A percentile compares a stretch with the other conserved stretches of the same genome.
phyloP scores from a whole-genome alignment of 2,329 filamentous ascomycete genomes.

The Diaporthe ampelina region DNA sequence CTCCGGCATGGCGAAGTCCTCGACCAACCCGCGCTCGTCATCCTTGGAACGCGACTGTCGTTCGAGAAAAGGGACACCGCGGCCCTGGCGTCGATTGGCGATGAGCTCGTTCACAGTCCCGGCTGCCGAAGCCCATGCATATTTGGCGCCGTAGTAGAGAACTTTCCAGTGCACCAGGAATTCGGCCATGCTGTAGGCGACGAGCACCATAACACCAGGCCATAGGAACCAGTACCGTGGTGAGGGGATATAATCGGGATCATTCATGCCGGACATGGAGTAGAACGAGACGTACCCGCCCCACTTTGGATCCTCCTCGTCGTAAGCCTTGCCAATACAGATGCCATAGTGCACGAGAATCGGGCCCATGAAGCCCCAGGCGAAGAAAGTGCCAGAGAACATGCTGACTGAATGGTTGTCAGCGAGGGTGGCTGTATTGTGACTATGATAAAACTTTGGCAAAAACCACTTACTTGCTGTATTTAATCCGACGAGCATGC shows the following conservation, averaged over 20 bases:
- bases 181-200: constrained; percentile 56
- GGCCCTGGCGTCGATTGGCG: constrained; percentile 43
- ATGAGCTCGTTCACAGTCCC: constrained; percentile 56
- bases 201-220: constrained; percentile 59
- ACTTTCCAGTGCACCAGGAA: constrained; percentile 57
- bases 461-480: constrained; percentile 53
- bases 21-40: constrained; percentile 43
- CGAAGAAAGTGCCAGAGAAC: constrained; percentile 67
- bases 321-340: constrained; percentile 55
- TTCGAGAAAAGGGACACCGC: constrained; percentile 17
- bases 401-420: constrained; percentile 58
- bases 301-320: constrained; percentile 58
- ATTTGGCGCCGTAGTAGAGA: constrained; percentile 56
- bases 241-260: constrained; percentile 48
- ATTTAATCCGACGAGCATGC: constrained; percentile 72
- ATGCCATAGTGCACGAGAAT: constrained; percentile 65
- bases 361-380: constrained; percentile 71
- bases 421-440: not conserved
- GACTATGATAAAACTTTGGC: not conserved
- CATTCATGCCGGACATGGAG: constrained; percentile 46
- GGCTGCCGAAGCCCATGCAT: constrained; percentile 58
- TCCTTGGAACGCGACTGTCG: constrained; percentile 38
- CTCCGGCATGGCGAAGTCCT: constrained; percentile 60
- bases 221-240: constrained; percentile 59
- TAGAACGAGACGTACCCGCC: constrained; percentile 54